Percentiles rank a stretch among this genome's conserved stretches.
Evolutionary conservation across 2,329 filamentous ascomycete species (phyloP).

Genomic region (Xylariaceae sp.): DNA sequence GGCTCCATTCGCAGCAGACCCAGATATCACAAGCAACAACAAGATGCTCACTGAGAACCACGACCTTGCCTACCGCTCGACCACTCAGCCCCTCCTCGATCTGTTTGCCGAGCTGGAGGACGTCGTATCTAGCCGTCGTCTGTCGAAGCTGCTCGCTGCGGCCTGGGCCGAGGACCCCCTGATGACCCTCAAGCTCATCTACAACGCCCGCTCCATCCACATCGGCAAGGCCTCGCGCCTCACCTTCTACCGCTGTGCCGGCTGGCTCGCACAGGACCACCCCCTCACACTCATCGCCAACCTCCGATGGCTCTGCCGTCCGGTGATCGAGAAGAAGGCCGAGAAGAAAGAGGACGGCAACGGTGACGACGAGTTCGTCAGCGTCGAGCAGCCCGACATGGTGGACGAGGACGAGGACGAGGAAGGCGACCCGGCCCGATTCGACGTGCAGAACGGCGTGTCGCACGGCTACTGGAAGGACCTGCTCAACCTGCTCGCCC

Average conservation of each 20-base stretch:
- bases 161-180: constrained; percentile 43
- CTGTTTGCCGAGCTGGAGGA: constrained; percentile 46
- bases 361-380: constrained; percentile 18
- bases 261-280: constrained; percentile 49
- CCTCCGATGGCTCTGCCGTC: constrained; percentile 47
- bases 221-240: constrained; percentile 44
- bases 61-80: constrained; percentile 41
- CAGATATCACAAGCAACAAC: constrained; percentile 21
- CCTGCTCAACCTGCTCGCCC: constrained; percentile 47
- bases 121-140: constrained; percentile 25
- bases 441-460: constrained; percentile 39
- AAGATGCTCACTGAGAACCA: constrained; percentile 46
- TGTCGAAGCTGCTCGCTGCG: constrained; percentile 34
- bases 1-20: constrained; percentile 8
- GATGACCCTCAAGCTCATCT: constrained; percentile 50
- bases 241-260: constrained; percentile 44
- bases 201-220: constrained; percentile 54
- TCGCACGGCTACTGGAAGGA: constrained; percentile 59
- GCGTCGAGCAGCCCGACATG: constrained; percentile 29
- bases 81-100: constrained; percentile 39
- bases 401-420: constrained; percentile 25
- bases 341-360: constrained; percentile 26
- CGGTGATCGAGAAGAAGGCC: constrained; percentile 47
- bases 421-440: constrained; percentile 27
- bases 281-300: constrained; percentile 47